A percentile compares a stretch with the other conserved stretches of the same genome.
phyloP scores from a whole-genome alignment of 805 yeast species.

The Kazachstania africana region DNA sequence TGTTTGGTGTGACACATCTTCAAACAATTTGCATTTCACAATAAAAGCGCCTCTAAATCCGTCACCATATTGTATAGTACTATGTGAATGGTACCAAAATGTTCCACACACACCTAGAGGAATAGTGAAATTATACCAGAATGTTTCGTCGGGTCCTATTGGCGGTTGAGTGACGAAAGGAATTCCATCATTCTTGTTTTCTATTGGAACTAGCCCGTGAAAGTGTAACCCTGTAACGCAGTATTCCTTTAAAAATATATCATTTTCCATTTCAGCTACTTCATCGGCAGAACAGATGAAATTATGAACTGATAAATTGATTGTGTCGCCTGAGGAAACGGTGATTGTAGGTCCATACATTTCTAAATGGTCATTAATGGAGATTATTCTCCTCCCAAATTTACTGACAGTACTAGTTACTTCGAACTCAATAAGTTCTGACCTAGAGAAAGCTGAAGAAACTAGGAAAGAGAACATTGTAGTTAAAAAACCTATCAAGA shows the following conservation, averaged over 20 bases:
- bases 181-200: constrained; percentile 34
- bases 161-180: constrained; percentile 53
- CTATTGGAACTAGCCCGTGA: constrained; percentile 39
- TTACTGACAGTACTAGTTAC: constrained; percentile 5
- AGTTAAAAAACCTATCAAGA: no score
- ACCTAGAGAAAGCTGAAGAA: no score
- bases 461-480: no score
- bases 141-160: constrained; percentile 50
- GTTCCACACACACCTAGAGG: constrained; percentile 38
- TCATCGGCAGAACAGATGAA: constrained; percentile 11
- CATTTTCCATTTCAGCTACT: constrained; percentile 17
- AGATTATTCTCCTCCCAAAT: constrained; percentile 11
- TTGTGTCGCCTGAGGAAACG: constrained; percentile 14
- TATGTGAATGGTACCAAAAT: constrained; percentile 48
- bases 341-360: constrained; percentile 18
- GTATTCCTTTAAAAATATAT: constrained; percentile 9
- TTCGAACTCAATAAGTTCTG: constrained; percentile 5
- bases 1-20: constrained; percentile 24
- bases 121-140: constrained; percentile 35
- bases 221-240: constrained; percentile 35
- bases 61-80: constrained; percentile 38
- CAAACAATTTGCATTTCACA: constrained; percentile 38
- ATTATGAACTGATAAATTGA: constrained; percentile 13
- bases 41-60: constrained; percentile 40
- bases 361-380: constrained; percentile 11